phyloP scores from a whole-genome alignment of 2,329 filamentous ascomycete species.

The Penicillium sp. region DNA sequence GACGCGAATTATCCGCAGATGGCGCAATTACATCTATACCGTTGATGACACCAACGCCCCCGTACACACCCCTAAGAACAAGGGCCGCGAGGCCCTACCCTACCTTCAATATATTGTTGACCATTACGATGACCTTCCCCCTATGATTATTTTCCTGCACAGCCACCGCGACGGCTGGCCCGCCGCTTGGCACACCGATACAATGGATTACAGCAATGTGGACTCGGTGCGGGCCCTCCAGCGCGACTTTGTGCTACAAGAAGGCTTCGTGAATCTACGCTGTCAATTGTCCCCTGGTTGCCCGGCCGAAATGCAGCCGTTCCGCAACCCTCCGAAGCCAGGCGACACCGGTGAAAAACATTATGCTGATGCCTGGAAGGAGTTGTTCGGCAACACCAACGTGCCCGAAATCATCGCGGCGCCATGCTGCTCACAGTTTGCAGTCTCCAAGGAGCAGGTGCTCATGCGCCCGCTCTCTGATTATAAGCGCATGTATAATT shows the following conservation, averaged over 20 bases:
- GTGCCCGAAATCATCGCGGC: constrained; percentile 53
- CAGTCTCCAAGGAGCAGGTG: constrained; percentile 55
- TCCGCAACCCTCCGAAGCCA: constrained; percentile 20
- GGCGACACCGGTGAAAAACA: constrained; percentile 27
- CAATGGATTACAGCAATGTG: constrained; percentile 55
- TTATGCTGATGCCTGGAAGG: constrained; percentile 32
- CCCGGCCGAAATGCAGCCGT: constrained; percentile 29
- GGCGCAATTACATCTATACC: constrained; percentile 48
- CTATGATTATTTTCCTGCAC: constrained; percentile 57
- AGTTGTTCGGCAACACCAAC: constrained; percentile 21
- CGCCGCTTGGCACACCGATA: constrained; percentile 58
- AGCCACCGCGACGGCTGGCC: constrained; percentile 51
- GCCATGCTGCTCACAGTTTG: constrained; percentile 65
- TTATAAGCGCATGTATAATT: constrained; percentile 57
- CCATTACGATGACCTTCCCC: constrained; percentile 49
- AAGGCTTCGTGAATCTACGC: constrained; percentile 61
- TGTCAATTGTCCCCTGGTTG: constrained; percentile 44
- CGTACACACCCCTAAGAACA: constrained; percentile 40
- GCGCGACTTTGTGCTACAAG: constrained; percentile 49
- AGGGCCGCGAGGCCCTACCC: constrained; percentile 46
- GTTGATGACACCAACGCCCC: constrained; percentile 37
- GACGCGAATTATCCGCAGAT: constrained; percentile 29
- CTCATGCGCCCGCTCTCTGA: constrained; percentile 48
- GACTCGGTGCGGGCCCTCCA: constrained; percentile 52
- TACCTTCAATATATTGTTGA: constrained; percentile 50